Evolutionary conservation across 2,329 filamentous ascomycete species (phyloP).

Genomic region (Mycosphaerelloides madeirae): DNA sequence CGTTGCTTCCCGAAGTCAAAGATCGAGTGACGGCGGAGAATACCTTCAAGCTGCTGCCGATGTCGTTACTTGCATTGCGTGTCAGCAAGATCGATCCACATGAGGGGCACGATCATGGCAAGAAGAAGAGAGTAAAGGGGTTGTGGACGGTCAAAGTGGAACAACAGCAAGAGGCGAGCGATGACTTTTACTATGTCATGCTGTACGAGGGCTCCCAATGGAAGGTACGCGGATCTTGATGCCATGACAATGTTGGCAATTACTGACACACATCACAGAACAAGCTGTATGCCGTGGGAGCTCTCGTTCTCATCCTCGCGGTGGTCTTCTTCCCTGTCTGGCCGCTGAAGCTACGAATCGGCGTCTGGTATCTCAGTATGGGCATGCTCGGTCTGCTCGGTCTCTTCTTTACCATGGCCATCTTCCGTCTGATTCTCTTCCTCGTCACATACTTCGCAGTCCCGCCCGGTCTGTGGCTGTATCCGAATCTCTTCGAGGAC

Average conservation of each 20-base stretch:
- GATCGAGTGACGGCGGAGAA: conserved; percentile 88
- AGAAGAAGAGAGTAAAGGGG: conserved; percentile 88
- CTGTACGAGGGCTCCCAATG: conserved; percentile 90
- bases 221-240: conserved; percentile 43
- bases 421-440: conserved; percentile 93
- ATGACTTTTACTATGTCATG: conserved; percentile 95
- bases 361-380: conserved; percentile 97
- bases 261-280: conserved; percentile 40
- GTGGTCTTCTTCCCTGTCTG: conserved; percentile 94
- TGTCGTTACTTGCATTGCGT: conserved; percentile 88
- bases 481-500: conserved; percentile 96
- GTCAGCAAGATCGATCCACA: conserved; percentile 80
- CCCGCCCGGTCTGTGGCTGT: conserved; percentile 92
- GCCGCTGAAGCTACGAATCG: conserved; percentile 84
- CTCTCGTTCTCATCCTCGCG: conserved; percentile 76
- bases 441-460: conserved; percentile 81
- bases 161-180: conserved; percentile 83
- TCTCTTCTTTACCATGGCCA: conserved; percentile 95
- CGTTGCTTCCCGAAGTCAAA: conserved; percentile 78
- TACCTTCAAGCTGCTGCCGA: conserved; percentile 86
- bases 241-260: no score
- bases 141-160: conserved; percentile 95
- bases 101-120: conserved; percentile 65
- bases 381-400: conserved; percentile 84
- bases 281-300: conserved; percentile 82